Base-by-base conservation (phyloP, 2,329 filamentous ascomycete genomes). In the Madurella fahalii region DNA sequence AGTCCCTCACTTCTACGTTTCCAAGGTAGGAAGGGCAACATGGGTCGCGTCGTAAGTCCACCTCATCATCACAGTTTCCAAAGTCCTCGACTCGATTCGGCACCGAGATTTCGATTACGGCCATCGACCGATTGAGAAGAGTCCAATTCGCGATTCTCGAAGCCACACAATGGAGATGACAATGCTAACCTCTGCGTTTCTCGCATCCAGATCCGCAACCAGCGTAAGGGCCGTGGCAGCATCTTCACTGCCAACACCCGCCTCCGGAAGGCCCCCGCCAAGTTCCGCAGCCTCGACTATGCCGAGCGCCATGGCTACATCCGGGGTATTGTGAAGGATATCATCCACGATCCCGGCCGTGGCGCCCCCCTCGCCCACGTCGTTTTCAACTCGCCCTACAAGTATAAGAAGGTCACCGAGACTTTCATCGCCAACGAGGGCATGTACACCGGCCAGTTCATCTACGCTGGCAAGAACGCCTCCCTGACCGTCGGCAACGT, bases 361-460 rank as follows among this genome's bases (percentile, higher is more conserved):
- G 94, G 94, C 81, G 91, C 95, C 78, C 94, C 94, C 70, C 90
- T 99, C 73, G 94, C 94, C 75, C 90, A 90, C 79, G 92, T 99
- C 72, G 80, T 85, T 70, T 99, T 99, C 90, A 92, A 94, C 71
- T 89, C 95, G 79, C 91, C 94, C 71, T 99, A 99, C 88, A 85
- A 86, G 78, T 97, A 90, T 89, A 96, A 95, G 87, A 87, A 92
- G 75, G 81, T 91, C 76, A 93, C 88, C 77, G 92, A 99, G 87
- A 99, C 94, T 69, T 96, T 99, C 87, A 99, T 99, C 74, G 94
- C 94, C 79, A 99, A 97, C 82, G 94, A 97, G 84, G 94, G 94
- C 82, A 96, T 97, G 92, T 99, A 97, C 90, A 96, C 94, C 67
- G 94, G 94, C 76, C 94, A 99, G 80, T 99, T 99, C 85, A 91